Conservation (phyloP, 768 basidiomycete genomes). For the Trametes maxima region DNA sequence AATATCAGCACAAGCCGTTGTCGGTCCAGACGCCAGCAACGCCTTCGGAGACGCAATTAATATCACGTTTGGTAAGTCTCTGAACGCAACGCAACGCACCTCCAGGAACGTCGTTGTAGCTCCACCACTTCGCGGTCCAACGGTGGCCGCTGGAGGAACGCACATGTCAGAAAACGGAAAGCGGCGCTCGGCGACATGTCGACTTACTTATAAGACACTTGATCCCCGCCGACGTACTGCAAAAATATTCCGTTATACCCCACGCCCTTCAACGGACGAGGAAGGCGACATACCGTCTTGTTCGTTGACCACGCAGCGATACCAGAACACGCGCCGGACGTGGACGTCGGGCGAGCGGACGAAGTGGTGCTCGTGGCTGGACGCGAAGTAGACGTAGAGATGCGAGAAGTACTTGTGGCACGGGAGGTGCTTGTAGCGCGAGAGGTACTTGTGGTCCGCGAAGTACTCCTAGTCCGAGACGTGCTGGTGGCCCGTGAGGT, state of each 20-base stretch:
- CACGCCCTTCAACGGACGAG: background rate
- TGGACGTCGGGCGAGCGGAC: conserved; percentile 9
- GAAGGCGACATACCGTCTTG: conserved; percentile 27
- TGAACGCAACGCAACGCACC: conserved; percentile 15
- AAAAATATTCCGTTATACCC: background rate
- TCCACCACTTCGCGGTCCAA: conserved; percentile 35
- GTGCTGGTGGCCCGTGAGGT: background rate
- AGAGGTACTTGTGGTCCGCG: background rate
- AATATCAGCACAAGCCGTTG: conserved; percentile 29
- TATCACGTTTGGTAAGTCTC: background rate
- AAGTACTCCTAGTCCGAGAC: background rate
- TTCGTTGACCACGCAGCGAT: conserved; percentile 28
- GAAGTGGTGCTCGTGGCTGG: background rate
- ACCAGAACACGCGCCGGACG: conserved; percentile 23
- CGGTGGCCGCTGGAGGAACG: conserved; percentile 29
- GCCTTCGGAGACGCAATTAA: conserved; percentile 14
- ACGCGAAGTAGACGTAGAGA: background rate
- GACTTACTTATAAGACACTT: conserved; percentile 20
- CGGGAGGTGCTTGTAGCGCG: background rate
- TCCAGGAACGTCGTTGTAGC: conserved; percentile 32
- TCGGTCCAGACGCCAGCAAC: conserved; percentile 31
- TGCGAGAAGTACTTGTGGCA: background rate
- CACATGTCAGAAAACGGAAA: background rate
- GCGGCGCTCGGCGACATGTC: background rate
- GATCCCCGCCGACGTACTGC: conserved; percentile 31